Evolutionary conservation across 2,329 filamentous ascomycete species (phyloP).

Genomic region (Erysiphe neolycopersici): DNA sequence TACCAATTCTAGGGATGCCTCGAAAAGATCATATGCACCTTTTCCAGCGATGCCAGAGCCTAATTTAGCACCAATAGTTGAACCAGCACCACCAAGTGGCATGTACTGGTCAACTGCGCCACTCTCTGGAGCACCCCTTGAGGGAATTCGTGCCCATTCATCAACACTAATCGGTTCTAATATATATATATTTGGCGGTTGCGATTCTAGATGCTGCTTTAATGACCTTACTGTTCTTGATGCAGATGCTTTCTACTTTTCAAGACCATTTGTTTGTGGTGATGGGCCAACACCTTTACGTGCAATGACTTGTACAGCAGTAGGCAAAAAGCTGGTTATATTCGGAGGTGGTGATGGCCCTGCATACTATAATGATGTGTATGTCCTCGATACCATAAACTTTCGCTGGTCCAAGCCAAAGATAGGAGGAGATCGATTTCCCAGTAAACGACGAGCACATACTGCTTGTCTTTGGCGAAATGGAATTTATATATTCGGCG

Average conservation of each 20-base stretch:
- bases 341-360: conserved; percentile 46
- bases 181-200: conserved; percentile 42
- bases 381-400: conserved; percentile 43
- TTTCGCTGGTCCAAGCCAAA: conserved; percentile 38
- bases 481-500: conserved; percentile 45
- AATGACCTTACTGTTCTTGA: conserved; percentile 44
- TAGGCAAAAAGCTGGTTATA: conserved; percentile 42
- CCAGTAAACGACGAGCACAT: conserved; percentile 36
- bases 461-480: conserved; percentile 47
- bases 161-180: conserved; percentile 38
- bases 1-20: conserved; percentile 2
- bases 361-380: conserved; percentile 45
- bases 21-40: conserved; percentile 17
- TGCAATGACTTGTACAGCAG: conserved; percentile 46
- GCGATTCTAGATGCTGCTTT: conserved; percentile 38
- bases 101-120: conserved; percentile 48
- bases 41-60: conserved; percentile 32
- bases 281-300: conserved; percentile 37
- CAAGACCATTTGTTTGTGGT: conserved; percentile 33
- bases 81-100: conserved; percentile 35
- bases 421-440: conserved; percentile 27
- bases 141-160: conserved; percentile 37
- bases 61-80: conserved; percentile 29
- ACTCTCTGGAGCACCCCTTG: conserved; percentile 33
- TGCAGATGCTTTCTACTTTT: conserved; percentile 45